Conservation (phyloP, 352 stramenopile genomes). For the Pythium myriotylum region DNA sequence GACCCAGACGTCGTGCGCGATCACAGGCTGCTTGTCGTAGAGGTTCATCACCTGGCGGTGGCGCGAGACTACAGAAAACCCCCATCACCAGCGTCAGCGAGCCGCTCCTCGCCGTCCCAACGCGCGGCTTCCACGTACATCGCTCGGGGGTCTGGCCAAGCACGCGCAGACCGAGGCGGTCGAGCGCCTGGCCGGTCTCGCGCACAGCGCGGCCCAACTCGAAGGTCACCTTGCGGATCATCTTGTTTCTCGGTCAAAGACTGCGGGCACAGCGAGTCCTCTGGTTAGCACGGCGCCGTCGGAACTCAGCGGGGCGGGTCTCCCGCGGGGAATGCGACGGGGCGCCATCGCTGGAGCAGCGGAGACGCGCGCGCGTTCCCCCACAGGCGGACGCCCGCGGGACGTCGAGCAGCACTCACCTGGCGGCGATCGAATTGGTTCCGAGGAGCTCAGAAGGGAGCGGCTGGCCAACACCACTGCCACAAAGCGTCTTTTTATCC, state of each 20-base stretch:
- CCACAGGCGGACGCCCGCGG: no score
- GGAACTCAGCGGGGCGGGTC: no score
- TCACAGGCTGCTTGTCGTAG: conserved; percentile 90
- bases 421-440: conserved; percentile 38
- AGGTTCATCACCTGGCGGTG: conserved; percentile 94
- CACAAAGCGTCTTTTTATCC: conserved; percentile 35
- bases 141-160: conserved; percentile 89
- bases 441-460: conserved; percentile 32
- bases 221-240: conserved; percentile 90
- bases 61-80: conserved; percentile 74
- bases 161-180: conserved; percentile 92
- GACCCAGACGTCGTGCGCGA: conserved; percentile 93
- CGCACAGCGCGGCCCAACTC: conserved; percentile 91
- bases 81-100: not conserved
- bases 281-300: no score
- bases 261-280: not conserved
- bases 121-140: conserved; percentile 67
- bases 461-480: conserved; percentile 31
- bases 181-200: conserved; percentile 96
- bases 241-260: conserved; percentile 36
- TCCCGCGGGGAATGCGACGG: no score
- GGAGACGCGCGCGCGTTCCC: no score
- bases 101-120: no score
- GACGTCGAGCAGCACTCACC: conserved; percentile 19
- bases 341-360: no score